phyloP scores from a whole-genome alignment of 257 asterid genomes.

The Coffea canephora region DNA sequence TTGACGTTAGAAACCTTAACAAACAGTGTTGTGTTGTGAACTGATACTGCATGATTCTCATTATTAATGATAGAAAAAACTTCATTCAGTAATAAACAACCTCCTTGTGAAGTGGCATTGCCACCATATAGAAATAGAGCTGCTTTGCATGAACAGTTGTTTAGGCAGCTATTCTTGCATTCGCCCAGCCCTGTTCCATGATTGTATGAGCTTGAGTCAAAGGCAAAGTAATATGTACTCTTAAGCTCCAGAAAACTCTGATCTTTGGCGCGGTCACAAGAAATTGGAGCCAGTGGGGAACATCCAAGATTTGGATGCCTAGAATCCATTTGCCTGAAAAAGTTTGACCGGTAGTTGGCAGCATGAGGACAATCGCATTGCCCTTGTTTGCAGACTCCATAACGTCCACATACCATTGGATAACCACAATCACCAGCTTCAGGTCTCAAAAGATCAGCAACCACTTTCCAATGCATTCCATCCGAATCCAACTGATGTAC shows the following conservation, averaged over 20 bases:
- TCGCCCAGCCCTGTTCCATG: neutral
- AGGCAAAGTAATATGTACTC: constrained; percentile 10
- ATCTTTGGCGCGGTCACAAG: neutral
- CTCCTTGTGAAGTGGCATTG: neutral
- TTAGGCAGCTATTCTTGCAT: constrained; percentile 17
- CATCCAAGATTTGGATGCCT: constrained; percentile 14
- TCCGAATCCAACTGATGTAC: constrained; percentile 30
- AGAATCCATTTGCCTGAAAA: neutral
- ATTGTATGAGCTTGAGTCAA: neutral
- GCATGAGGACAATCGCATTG: constrained; percentile 23
- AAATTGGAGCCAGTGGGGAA: neutral
- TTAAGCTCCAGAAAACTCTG: constrained; percentile 19
- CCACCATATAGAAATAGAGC: constrained; percentile 2
- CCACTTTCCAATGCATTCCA: constrained; percentile 19
- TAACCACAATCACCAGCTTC: constrained; percentile 22
- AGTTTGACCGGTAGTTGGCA: neutral
- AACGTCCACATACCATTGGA: constrained; percentile 39
- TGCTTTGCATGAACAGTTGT: constrained; percentile 26
- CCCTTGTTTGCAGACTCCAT: constrained; percentile 34
- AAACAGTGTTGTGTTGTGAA: neutral
- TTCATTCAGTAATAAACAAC: constrained; percentile 15
- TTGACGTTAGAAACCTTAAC: constrained; percentile 7
- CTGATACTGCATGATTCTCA: neutral
- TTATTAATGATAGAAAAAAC: constrained; percentile 14
- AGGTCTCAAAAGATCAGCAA: constrained; percentile 24